A percentile compares a stretch with the other conserved stretches of the same genome.
Conservation (phyloP, 345 rosid genomes). For the Murraya koenigii region DNA sequence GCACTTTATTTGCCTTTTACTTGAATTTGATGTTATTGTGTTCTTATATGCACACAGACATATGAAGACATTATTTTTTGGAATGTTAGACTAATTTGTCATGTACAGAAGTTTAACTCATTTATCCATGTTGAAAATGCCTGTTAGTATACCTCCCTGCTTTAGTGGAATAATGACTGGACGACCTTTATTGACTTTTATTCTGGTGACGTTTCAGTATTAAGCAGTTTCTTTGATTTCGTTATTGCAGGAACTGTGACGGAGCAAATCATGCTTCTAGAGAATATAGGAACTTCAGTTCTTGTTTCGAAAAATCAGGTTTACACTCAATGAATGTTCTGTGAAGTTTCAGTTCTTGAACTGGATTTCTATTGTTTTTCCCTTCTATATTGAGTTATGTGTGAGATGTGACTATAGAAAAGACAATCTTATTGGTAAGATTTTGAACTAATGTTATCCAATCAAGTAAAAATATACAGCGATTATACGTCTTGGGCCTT, state of each 20-base stretch:
- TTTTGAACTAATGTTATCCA: not conserved
- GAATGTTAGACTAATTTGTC: not conserved
- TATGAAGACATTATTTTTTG: not conserved
- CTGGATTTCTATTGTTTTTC: not conserved
- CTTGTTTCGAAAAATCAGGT: constrained; percentile 91
- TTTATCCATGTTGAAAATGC: not conserved
- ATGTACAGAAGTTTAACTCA: not conserved
- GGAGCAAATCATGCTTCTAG: constrained; percentile 97
- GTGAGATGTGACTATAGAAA: not conserved
- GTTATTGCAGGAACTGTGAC: constrained; percentile 58
- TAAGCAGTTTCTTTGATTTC: constrained; percentile 15
- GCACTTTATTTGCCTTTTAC: not conserved
- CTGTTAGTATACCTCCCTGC: not conserved
- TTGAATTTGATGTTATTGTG: not conserved
- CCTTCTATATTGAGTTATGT: not conserved
- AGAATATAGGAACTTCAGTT: constrained; percentile 96
- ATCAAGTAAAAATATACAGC: not conserved
- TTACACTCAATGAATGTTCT: not conserved
- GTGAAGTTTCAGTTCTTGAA: not conserved
- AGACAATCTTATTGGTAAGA: not conserved
- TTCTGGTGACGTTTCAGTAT: not conserved
- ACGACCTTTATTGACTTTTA: not conserved
- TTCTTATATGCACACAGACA: not conserved
- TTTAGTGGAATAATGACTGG: not conserved
- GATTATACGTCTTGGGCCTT: not conserved